Evolutionary conservation across 192 early-diverging fungal species (phyloP).

Genomic region (Thamnidium elegans): DNA sequence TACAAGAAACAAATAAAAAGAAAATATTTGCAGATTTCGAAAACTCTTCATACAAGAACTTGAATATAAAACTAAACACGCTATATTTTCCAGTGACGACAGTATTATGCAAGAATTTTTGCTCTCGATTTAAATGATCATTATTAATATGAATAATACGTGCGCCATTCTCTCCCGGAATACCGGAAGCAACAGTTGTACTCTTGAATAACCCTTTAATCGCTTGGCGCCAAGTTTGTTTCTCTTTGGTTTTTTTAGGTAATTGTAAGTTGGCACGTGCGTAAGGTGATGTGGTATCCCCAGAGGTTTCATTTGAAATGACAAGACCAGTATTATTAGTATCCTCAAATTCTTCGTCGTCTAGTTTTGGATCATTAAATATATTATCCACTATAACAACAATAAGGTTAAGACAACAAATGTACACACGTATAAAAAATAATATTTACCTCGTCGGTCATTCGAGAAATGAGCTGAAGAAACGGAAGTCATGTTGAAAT

Average conservation of each 20-base stretch:
- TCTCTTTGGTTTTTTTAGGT: background rate
- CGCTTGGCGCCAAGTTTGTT: background rate
- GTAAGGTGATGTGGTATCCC: background rate
- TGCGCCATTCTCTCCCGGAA: constrained; percentile 18
- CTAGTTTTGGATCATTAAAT: constrained; percentile 4
- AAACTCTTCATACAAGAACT: constrained; percentile 97
- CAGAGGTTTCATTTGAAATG: background rate
- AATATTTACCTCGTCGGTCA: constrained; percentile 9
- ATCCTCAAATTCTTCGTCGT: background rate
- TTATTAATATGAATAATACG: constrained; percentile 93
- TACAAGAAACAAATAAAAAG: constrained; percentile 94
- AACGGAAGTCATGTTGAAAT: background rate
- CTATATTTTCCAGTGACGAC: constrained; percentile 98
- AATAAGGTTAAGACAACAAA: background rate
- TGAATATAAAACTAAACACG: constrained; percentile 83
- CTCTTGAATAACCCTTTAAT: too few species aligned
- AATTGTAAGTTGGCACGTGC: constrained; percentile 7
- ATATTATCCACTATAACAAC: background rate
- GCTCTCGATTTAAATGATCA: constrained; percentile 65
- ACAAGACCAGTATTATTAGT: background rate
- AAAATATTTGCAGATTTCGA: constrained; percentile 98
- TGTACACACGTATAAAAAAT: background rate
- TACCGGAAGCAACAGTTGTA: constrained; percentile 10
- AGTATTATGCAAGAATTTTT: constrained; percentile 86
- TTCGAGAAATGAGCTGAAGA: background rate